Percentiles rank a stretch among this genome's conserved stretches.
Evolutionary conservation across 805 yeast genomes (phyloP).

Genomic region (Jamesozyma spencerorum): DNA sequence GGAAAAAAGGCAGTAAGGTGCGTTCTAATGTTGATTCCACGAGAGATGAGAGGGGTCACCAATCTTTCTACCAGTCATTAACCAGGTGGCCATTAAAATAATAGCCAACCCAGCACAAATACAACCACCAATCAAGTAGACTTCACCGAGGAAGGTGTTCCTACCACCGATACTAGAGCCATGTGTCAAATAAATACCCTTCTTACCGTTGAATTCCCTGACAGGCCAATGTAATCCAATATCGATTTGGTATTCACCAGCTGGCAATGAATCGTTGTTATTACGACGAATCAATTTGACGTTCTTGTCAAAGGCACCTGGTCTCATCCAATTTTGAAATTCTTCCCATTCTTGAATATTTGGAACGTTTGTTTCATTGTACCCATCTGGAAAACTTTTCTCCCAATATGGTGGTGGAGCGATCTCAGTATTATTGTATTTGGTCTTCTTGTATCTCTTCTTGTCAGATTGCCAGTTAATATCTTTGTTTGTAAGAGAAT

Average conservation of each 20-base stretch:
- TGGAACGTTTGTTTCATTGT: slow-evolving; percentile 73
- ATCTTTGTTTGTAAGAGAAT: slow-evolving; percentile 40
- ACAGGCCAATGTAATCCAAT: slow-evolving; percentile 79
- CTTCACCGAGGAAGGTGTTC: slow-evolving; percentile 60
- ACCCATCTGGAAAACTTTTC: slow-evolving; percentile 72
- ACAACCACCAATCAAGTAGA: slow-evolving; percentile 71
- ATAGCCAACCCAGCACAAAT: slow-evolving; percentile 52
- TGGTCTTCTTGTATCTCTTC: slow-evolving; percentile 60
- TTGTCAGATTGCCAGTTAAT: slow-evolving; percentile 85
- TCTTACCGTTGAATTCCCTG: slow-evolving; percentile 54
- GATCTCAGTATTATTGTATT: slow-evolving; percentile 56
- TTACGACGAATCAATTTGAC: slow-evolving; percentile 59
- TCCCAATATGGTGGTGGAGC: slow-evolving; percentile 95
- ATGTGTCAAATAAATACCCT: slow-evolving; percentile 58
- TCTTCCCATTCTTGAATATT: slow-evolving; percentile 69
- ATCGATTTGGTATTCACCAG: slow-evolving; percentile 54
- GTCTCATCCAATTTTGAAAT: slow-evolving; percentile 95
- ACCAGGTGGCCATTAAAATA: slow-evolving; percentile 42
- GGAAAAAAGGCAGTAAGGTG: no score
- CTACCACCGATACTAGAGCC: slow-evolving; percentile 70
- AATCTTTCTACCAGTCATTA: slow-evolving; percentile 57
- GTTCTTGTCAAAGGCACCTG: slow-evolving; percentile 63
- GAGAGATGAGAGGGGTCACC: slow-evolving; percentile 66
- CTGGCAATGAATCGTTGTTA: slow-evolving; percentile 41
- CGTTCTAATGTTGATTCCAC: slow-evolving; percentile 48